Conservation (phyloP, 345 rosid species). For the Citrus inodora region DNA sequence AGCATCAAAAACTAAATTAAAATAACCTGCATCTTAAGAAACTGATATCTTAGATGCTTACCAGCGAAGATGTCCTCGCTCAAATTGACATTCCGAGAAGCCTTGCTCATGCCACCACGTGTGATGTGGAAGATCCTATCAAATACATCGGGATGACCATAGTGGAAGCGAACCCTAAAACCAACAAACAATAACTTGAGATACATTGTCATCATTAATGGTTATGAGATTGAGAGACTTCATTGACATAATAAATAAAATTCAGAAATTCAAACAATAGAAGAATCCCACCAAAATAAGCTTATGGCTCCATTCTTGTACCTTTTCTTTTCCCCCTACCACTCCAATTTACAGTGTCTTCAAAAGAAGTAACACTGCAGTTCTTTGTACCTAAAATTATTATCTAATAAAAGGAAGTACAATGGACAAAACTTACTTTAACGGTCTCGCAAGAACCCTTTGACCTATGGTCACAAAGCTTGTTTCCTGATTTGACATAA, state of each 20-base stretch:
- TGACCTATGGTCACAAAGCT: conserved; percentile 97
- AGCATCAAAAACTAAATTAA: conserved; percentile 4
- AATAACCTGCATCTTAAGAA: neutral
- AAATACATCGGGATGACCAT: conserved; percentile 96
- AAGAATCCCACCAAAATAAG: neutral
- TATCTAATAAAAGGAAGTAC: neutral
- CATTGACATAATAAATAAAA: neutral
- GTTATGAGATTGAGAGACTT: neutral
- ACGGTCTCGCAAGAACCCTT: conserved; percentile 94
- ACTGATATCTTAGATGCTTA: conserved; percentile 21
- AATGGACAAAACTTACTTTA: conserved; percentile 54
- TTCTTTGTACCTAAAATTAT: conserved; percentile 8
- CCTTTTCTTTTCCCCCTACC: neutral
- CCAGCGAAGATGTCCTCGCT: conserved; percentile 99
- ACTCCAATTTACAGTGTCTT: neutral
- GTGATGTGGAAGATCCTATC: conserved; percentile 94
- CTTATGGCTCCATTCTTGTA: neutral
- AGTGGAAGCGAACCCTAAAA: conserved; percentile 90
- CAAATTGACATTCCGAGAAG: conserved; percentile 88
- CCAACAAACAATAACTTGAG: conserved; percentile 18
- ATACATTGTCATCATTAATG: neutral
- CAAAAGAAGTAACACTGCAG: neutral
- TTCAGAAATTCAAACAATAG: neutral
- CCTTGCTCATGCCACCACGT: conserved; percentile 97
- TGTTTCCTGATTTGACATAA: conserved; percentile 98